Conservation (phyloP, 2,329 filamentous ascomycete genomes). For the Aspergillus fructus region DNA sequence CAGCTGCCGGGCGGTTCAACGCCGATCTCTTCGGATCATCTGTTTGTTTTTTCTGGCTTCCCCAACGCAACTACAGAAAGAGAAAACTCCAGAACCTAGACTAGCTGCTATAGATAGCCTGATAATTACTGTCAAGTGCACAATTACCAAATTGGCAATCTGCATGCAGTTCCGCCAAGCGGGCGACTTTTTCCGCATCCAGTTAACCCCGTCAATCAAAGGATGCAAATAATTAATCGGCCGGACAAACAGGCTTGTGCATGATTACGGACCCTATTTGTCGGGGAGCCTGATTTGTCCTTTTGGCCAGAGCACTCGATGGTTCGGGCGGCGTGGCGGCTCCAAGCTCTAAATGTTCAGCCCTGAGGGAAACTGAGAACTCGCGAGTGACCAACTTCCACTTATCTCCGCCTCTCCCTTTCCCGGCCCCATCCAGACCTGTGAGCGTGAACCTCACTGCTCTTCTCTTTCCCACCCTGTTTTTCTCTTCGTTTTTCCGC, state of each 20-base stretch:
- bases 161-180: background rate
- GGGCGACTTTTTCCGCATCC: constrained; percentile 19
- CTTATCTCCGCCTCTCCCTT: constrained; percentile 7
- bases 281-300: constrained; percentile 3
- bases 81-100: background rate
- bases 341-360: background rate
- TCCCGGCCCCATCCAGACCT: background rate
- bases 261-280: constrained; percentile 1
- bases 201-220: constrained; percentile 12
- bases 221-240: background rate
- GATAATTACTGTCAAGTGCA: background rate
- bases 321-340: constrained; percentile 3
- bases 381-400: background rate
- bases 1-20: no score
- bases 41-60: background rate
- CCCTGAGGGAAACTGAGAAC: background rate
- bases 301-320: constrained; percentile 1
- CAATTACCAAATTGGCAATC: background rate
- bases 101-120: background rate
- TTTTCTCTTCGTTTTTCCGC: background rate
- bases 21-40: background rate
- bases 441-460: background rate
- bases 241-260: constrained; percentile 7
- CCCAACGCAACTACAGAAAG: background rate
- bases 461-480: background rate